Percentiles rank a stretch among this genome's conserved stretches.
These are phyloP conservation scores for Thalia dealbata DNA, from an alignment of 176 grass and related monocot genomes.

Conservation along the genomic window DNA sequence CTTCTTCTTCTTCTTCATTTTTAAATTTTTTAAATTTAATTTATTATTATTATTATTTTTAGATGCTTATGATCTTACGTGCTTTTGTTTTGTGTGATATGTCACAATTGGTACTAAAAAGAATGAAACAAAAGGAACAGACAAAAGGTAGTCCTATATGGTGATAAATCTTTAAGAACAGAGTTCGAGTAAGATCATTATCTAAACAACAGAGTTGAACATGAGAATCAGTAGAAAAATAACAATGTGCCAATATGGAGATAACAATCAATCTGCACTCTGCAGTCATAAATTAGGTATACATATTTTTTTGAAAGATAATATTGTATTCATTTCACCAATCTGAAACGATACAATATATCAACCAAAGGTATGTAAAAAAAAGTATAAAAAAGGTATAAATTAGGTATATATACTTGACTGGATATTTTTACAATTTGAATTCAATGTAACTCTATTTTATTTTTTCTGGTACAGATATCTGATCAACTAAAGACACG, in stretches of 20 bases:
- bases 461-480: constrained; percentile 35
- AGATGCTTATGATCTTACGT: background rate
- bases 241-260: background rate
- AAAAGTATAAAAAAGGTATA: too few relatives aligned
- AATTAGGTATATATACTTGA: background rate
- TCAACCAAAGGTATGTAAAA: too few relatives aligned
- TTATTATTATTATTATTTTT: too few relatives aligned
- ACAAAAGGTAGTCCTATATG: background rate
- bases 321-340: too few relatives aligned
- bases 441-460: constrained; percentile 3
- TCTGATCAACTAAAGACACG: constrained; percentile 67
- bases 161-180: background rate
- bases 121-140: background rate
- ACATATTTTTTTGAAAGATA: too few relatives aligned
- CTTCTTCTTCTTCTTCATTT: too few relatives aligned
- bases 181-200: too few relatives aligned
- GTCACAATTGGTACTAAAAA: background rate
- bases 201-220: background rate
- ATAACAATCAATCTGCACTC: background rate
- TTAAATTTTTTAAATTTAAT: too few relatives aligned
- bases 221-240: background rate
- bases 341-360: too few relatives aligned
- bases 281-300: background rate
- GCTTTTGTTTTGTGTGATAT: background rate
- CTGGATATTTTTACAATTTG: background rate